Percentiles rank a stretch among this genome's conserved stretches.
These are phyloP conservation scores for Kluyveromyces marxianus DNA, from an alignment of 1,139 yeast genomes.

Conservation along the genomic window DNA sequence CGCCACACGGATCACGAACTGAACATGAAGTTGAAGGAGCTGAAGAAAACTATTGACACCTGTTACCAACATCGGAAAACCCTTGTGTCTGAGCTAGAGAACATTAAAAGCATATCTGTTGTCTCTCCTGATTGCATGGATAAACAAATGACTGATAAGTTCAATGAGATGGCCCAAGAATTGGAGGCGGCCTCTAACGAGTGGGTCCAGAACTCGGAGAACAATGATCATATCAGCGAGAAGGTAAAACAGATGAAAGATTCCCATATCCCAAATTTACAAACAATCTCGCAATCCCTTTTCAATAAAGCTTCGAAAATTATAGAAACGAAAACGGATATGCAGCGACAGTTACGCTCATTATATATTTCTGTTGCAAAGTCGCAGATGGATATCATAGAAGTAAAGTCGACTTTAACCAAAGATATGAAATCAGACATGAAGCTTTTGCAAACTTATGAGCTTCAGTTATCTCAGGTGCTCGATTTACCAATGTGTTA, in stretches of 20 bases:
- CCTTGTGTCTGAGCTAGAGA: slow-evolving; percentile 15
- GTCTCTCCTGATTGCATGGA: slow-evolving; percentile 18
- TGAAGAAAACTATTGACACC: slow-evolving; percentile 28
- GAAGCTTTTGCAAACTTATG: slow-evolving; percentile 37
- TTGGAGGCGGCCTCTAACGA: slow-evolving; percentile 15
- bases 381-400: slow-evolving; percentile 22
- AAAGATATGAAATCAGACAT: slow-evolving; percentile 29
- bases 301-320: slow-evolving; percentile 21
- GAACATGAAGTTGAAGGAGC: slow-evolving; percentile 21
- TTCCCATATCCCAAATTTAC: slow-evolving; percentile 16
- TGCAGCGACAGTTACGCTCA: slow-evolving; percentile 17
- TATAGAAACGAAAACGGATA: slow-evolving; percentile 13
- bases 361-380: slow-evolving; percentile 22
- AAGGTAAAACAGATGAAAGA: slow-evolving; percentile 13
- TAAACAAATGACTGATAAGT: slow-evolving; percentile 20
- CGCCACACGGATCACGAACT: slow-evolving; percentile 21
- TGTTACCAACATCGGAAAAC: slow-evolving; percentile 25
- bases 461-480: slow-evolving; percentile 41
- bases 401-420: slow-evolving; percentile 29
- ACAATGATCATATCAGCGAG: slow-evolving; percentile 9
- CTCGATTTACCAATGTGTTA: slow-evolving; percentile 74
- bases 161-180: slow-evolving; percentile 17
- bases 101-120: slow-evolving; percentile 11
- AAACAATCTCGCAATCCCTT: slow-evolving; percentile 26
- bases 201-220: slow-evolving; percentile 13